phyloP scores from a whole-genome alignment of 208 protist genomes.

The Wallacemonas sp. region DNA sequence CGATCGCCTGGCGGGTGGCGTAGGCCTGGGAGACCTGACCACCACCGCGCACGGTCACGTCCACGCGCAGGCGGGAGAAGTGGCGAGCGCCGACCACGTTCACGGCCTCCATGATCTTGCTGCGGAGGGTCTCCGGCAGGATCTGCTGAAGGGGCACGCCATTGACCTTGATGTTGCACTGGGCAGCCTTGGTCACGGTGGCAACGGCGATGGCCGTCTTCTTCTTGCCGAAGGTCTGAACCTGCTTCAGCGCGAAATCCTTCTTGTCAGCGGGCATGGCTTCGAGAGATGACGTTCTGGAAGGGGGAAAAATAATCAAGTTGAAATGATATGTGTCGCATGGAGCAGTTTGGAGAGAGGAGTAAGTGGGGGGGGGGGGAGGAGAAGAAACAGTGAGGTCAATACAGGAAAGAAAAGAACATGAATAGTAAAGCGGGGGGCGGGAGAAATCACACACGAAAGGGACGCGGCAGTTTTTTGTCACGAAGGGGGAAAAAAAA shows the following conservation, averaged over 20 bases:
- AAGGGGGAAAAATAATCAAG: neutral
- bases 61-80: slow-evolving; percentile 97
- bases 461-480: no score
- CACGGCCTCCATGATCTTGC: slow-evolving; percentile 98
- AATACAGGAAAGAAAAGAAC: no score
- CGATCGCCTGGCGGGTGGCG: slow-evolving; percentile 99
- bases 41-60: slow-evolving; percentile 97
- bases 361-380: no score
- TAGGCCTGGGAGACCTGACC: slow-evolving; percentile 98
- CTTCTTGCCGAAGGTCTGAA: slow-evolving; percentile 99
- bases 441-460: no score
- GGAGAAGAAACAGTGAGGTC: no score
- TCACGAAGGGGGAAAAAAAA: neutral
- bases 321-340: neutral
- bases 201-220: slow-evolving; percentile 94
- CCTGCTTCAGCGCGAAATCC: slow-evolving; percentile 79
- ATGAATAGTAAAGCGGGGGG: no score
- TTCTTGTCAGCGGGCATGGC: slow-evolving; percentile 79
- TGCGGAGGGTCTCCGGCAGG: slow-evolving; percentile 96
- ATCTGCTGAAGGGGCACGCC: slow-evolving; percentile 97
- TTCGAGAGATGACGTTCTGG: slow-evolving; percentile 6
- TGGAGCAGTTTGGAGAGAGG: no score
- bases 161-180: slow-evolving; percentile 99
- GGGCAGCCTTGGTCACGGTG: slow-evolving; percentile 93
- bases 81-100: slow-evolving; percentile 94